Evolutionary conservation across 208 protist species (phyloP).

Genomic region (Leishmania braziliensis): DNA sequence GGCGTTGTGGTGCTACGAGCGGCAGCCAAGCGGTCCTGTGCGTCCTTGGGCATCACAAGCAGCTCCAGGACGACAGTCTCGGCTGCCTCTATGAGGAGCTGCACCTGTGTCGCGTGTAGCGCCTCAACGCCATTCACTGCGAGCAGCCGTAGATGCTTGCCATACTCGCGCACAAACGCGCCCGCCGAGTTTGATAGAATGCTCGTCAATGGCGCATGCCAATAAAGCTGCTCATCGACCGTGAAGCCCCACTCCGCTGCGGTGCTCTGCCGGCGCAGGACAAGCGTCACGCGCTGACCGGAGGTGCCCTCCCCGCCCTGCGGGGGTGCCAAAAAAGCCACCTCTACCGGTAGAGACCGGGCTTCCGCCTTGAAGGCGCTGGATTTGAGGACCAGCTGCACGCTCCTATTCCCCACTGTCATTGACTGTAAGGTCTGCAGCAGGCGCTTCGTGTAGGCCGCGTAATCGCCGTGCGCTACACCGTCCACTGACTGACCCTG

Average conservation of each 20-base stretch:
- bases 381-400: constrained; percentile 41
- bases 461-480: constrained; percentile 10
- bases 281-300: constrained; percentile 54
- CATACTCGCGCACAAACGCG: constrained; percentile 39
- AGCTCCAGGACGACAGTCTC: constrained; percentile 66
- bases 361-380: constrained; percentile 35
- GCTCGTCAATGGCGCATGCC: constrained; percentile 11
- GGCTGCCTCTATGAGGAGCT: constrained; percentile 36
- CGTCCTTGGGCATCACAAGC: constrained; percentile 46
- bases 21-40: neutral
- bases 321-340: constrained; percentile 49
- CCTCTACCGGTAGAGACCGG: constrained; percentile 33
- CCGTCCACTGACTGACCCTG: constrained; percentile 35
- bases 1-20: neutral
- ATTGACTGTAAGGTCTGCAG: constrained; percentile 20
- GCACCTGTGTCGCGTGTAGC: constrained; percentile 39
- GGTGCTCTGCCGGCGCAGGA: constrained; percentile 43
- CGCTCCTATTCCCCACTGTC: constrained; percentile 29
- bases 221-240: constrained; percentile 37
- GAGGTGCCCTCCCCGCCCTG: constrained; percentile 56
- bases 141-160: constrained; percentile 43
- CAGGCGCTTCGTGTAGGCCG: constrained; percentile 19
- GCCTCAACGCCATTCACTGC: constrained; percentile 76
- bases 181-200: constrained; percentile 25
- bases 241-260: constrained; percentile 35